A percentile compares a stretch with the other conserved stretches of the same genome.
phyloP scores from a whole-genome alignment of 2,329 filamentous ascomycete genomes.

The Microcyclosporella mali region DNA sequence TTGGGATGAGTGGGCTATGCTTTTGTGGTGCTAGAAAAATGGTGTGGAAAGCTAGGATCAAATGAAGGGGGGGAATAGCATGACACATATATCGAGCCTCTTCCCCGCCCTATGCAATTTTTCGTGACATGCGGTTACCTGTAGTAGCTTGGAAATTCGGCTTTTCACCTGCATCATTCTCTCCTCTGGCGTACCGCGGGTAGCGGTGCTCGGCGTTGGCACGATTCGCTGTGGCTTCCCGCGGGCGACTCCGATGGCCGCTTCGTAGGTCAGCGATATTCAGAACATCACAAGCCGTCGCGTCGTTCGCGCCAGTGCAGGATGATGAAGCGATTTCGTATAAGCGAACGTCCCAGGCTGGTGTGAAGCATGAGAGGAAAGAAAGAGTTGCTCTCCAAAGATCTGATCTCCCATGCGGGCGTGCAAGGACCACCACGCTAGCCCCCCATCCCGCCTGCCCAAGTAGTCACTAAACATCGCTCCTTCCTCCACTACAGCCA shows the following conservation, averaged over 20 bases:
- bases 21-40: no score
- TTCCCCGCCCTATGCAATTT: neutral
- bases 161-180: neutral
- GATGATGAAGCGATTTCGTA: no score
- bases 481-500: neutral
- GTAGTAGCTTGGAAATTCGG: neutral
- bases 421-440: neutral
- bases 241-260: no score
- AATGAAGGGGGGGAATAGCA: neutral
- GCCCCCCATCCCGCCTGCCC: neutral
- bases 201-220: neutral
- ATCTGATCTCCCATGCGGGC: neutral
- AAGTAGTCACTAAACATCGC: neutral
- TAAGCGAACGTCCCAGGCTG: no score
- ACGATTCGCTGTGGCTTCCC: neutral
- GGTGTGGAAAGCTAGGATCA: neutral
- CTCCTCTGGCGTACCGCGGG: neutral
- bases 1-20: neutral
- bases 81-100: neutral
- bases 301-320: no score
- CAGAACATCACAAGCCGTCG: no score
- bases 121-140: neutral
- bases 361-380: no score
- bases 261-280: no score
- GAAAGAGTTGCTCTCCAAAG: no score